These are phyloP conservation scores for Prinsepia uniflora DNA, from an alignment of 306 rosid genomes.

Conservation along the genomic window DNA sequence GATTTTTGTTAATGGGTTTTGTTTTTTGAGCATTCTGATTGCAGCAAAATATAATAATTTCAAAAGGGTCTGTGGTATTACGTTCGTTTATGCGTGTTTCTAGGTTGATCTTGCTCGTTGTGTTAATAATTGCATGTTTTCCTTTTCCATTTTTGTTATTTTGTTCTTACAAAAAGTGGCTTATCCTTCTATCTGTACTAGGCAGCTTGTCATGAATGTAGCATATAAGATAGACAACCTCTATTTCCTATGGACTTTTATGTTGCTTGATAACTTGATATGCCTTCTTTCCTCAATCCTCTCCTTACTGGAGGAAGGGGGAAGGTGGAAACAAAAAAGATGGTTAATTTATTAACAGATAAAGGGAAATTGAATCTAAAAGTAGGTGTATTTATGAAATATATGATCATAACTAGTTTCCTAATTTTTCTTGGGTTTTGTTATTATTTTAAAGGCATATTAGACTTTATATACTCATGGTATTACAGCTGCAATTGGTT, in stretches of 20 bases:
- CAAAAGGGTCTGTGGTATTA: conserved; percentile 3
- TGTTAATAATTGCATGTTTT: neutral
- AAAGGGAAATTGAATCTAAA: neutral
- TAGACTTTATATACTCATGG: neutral
- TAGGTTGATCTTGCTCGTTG: neutral
- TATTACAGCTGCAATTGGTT: conserved; percentile 1
- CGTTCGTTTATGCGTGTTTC: neutral
- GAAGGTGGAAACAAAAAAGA: neutral
- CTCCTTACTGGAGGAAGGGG: neutral
- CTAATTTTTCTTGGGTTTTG: neutral
- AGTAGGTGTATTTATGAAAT: neutral
- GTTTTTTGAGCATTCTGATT: neutral
- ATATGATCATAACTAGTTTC: neutral
- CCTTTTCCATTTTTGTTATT: neutral
- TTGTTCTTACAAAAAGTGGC: neutral
- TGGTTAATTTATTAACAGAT: neutral
- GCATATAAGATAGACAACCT: no score
- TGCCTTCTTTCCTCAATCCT: conserved; percentile 2
- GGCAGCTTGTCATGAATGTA: no score
- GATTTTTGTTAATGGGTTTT: neutral
- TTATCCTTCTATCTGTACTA: neutral
- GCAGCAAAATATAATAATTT: conserved; percentile 8
- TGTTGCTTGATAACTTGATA: neutral
- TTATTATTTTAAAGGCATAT: neutral
- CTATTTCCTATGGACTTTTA: neutral